Conservation (phyloP, 257 asterid genomes). For the Solanum pimpinellifolium region DNA sequence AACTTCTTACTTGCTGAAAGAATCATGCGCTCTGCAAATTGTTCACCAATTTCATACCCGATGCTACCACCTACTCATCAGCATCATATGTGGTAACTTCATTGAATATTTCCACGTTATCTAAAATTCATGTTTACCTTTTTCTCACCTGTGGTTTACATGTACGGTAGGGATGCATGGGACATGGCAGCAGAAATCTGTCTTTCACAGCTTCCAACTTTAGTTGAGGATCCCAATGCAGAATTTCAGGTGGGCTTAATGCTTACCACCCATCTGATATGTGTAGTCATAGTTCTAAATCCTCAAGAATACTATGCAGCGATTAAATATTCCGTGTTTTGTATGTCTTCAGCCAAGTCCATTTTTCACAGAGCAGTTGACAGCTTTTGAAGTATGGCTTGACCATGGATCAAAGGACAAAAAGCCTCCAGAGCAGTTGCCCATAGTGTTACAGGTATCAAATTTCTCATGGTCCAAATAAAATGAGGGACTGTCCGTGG, state of each 20-base stretch:
- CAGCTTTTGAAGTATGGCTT: conserved; percentile 99
- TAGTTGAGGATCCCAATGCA: conserved; percentile 84
- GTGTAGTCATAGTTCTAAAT: background rate
- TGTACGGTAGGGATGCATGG: conserved; percentile 91
- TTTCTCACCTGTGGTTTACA: background rate
- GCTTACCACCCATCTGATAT: background rate
- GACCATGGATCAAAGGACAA: conserved; percentile 97
- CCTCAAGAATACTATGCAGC: background rate
- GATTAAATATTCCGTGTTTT: background rate
- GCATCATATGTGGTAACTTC: conserved; percentile 94
- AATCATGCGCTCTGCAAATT: conserved; percentile 97
- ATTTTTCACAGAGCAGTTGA: conserved; percentile 66
- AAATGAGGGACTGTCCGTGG: background rate
- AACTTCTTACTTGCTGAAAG: conserved; percentile 96
- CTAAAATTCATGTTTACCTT: background rate
- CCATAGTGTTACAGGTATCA: conserved; percentile 95
- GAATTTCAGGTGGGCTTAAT: conserved; percentile 70
- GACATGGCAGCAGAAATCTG: conserved; percentile 99
- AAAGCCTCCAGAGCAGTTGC: conserved; percentile 96
- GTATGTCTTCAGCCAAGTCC: conserved; percentile 73
- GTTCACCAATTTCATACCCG: conserved; percentile 93
- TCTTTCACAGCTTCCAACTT: conserved; percentile 91
- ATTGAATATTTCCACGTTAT: background rate
- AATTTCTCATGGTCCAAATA: background rate
- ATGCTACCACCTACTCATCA: conserved; percentile 94